These are phyloP conservation scores for Hypoxylon sp. DNA, from an alignment of 2,329 filamentous ascomycete genomes.

Conservation along the genomic window DNA sequence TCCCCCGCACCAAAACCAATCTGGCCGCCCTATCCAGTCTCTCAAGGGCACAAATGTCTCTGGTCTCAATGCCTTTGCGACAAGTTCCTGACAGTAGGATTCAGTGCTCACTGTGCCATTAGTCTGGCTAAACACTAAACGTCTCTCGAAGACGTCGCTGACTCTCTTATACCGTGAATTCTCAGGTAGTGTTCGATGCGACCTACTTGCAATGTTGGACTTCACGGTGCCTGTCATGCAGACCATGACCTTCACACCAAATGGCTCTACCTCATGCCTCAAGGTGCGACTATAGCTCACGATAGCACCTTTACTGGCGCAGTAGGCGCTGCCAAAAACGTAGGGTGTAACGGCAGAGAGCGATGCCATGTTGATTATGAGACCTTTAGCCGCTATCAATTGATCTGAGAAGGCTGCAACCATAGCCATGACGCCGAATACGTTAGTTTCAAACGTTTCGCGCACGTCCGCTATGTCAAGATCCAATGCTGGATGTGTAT, in stretches of 20 bases:
- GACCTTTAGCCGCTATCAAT: conserved; percentile 63
- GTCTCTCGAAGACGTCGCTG: conserved; percentile 59
- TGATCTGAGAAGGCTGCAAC: conserved; percentile 62
- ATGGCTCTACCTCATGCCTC: conserved; percentile 65
- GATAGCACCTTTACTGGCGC: conserved; percentile 66
- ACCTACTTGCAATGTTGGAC: conserved; percentile 57
- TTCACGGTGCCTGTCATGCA: conserved; percentile 66
- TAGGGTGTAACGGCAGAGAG: conserved; percentile 63
- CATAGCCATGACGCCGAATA: conserved; percentile 69
- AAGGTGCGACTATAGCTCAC: conserved; percentile 65
- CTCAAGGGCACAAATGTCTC: conserved; percentile 52
- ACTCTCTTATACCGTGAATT: conserved; percentile 60
- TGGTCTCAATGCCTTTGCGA: conserved; percentile 56
- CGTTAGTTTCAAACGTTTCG: conserved; percentile 67
- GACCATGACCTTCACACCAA: conserved; percentile 67
- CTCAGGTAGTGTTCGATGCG: conserved; percentile 1
- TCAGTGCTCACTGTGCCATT: conserved; percentile 42
- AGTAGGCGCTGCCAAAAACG: conserved; percentile 65
- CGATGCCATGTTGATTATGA: conserved; percentile 68
- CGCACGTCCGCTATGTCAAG: conserved; percentile 66
- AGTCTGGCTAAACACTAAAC: conserved; percentile 41
- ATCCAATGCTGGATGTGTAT: conserved; percentile 59
- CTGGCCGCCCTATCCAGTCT: conserved; percentile 54
- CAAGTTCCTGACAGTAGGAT: conserved; percentile 59
- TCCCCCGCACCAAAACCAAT: conserved; percentile 57